Evolutionary conservation across 129 eudicot genomes (phyloP), one percentile per base, ranked within the genome.

Genomic region (Lactuca sativa): DNA sequence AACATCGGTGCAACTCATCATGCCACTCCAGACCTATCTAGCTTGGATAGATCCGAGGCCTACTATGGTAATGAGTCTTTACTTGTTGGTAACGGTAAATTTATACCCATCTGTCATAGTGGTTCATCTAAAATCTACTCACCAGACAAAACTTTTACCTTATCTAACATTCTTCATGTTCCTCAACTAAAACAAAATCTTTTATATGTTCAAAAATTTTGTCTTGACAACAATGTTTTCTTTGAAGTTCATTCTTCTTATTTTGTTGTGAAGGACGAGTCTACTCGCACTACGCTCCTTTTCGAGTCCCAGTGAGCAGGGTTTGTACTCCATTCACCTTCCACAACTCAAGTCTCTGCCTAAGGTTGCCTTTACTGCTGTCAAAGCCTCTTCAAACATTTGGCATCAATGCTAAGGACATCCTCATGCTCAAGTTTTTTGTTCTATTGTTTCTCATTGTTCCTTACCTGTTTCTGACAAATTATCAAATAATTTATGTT

Each of bases 401-500:
- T 55, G 59, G 31, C 33, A 53, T 53, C 58, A 12, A 53, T 30
- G 25, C 0, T n/a, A 4, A 10, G 58, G 58, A 13, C 58, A 53
- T 53, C 25, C 58, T 10, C 58, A n/a, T 53, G 58, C 15, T 53
- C 58, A n/a, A 10, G 58, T 53, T n/a, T 53, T 53, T 53, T 30
- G 18, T 53, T 53, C 6, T 44, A 44, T 44, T 44, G 6, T 44
- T 44, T 44, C 51, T 44, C 13, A 44, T 44, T 44, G 51, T 44
- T 44, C 51, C 13, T 44, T 44, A 44, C 51, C 51, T 44, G 59
- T 55, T 55, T 55, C 59, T 12, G 59, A 55, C 59, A 55, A 17
- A 55, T 55, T 55, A 55, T 57, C 38, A 25, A 57, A 57, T 57
- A 57, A 57, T n/a, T n/a, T n/a, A n/a, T n/a, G n/a, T n/a, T n/a